A percentile compares a stretch with the other conserved stretches of the same genome.
phyloP scores from a whole-genome alignment of 345 rosid genomes.

The Corymbia maculata region DNA sequence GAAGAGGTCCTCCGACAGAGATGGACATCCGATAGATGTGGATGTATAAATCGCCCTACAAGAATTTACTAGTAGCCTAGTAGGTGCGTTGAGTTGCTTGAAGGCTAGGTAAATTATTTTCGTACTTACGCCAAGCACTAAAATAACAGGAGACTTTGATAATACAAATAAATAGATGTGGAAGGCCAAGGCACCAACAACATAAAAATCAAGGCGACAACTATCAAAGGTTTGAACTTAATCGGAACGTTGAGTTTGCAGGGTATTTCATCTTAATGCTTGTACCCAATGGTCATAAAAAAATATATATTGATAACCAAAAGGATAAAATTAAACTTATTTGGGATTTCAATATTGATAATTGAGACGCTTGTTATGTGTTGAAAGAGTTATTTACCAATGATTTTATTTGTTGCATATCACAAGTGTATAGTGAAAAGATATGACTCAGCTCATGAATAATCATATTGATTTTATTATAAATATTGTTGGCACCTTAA shows the following conservation, averaged over 20 bases:
- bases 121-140: not conserved
- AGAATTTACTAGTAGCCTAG: not conserved
- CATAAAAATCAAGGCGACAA: not conserved
- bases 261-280: not conserved
- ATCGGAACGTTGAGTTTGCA: not conserved
- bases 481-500: not conserved
- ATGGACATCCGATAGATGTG: too few relatives aligned
- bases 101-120: not conserved
- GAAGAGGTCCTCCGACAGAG: not conserved
- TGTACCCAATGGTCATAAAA: not conserved
- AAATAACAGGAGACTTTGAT: not conserved
- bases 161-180: not conserved
- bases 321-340: not conserved
- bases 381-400: not conserved
- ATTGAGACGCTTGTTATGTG: not conserved
- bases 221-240: not conserved
- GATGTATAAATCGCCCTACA: too few relatives aligned
- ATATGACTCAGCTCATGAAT: not conserved
- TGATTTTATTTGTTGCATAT: not conserved
- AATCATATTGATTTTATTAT: not conserved
- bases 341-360: not conserved
- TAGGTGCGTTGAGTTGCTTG: not conserved
- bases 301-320: not conserved
- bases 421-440: not conserved
- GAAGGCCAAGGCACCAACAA: not conserved